Conservation (phyloP, 495 filamentous ascomycete species). For the Tuber borchii region DNA sequence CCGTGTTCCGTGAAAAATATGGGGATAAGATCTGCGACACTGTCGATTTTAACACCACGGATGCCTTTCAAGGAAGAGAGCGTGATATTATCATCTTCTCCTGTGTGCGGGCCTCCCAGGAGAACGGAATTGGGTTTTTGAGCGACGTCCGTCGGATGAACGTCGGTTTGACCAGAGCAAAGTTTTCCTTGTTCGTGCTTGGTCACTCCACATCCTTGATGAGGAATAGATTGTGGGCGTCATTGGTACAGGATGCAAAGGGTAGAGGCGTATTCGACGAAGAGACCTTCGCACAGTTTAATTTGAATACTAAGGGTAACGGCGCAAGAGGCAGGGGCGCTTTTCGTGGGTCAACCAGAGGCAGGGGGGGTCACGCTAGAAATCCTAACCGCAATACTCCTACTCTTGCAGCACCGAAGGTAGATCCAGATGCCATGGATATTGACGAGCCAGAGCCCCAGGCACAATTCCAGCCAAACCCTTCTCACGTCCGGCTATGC, state of each 20-base stretch:
- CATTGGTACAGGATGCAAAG: conserved; percentile 73
- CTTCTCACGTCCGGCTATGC: not conserved
- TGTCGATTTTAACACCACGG: conserved; percentile 96
- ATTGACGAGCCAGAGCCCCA: conserved; percentile 29
- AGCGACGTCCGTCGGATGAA: conserved; percentile 99
- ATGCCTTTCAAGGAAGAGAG: conserved; percentile 95
- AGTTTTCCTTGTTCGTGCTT: conserved; percentile 89
- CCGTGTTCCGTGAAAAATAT: conserved; percentile 61
- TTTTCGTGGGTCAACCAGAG: conserved; percentile 1
- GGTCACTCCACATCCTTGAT: conserved; percentile 79
- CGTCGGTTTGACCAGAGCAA: conserved; percentile 91
- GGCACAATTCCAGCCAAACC: not conserved
- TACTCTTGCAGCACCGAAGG: not conserved
- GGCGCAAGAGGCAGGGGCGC: conserved; percentile 9
- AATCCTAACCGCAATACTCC: conserved; percentile 8
- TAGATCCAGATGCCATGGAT: conserved; percentile 34
- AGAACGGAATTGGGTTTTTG: conserved; percentile 94
- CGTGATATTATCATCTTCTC: conserved; percentile 98
- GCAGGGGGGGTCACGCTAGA: conserved; percentile 19
- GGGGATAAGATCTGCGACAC: conserved; percentile 66
- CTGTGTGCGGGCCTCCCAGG: conserved; percentile 81
- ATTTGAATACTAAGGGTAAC: conserved; percentile 16
- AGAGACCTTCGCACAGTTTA: conserved; percentile 45
- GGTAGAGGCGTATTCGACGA: conserved; percentile 66
- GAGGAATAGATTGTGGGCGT: conserved; percentile 83